Evolutionary conservation across 371 early-diverging fungal genomes (phyloP).

Genomic region (Mortierella sp.): DNA sequence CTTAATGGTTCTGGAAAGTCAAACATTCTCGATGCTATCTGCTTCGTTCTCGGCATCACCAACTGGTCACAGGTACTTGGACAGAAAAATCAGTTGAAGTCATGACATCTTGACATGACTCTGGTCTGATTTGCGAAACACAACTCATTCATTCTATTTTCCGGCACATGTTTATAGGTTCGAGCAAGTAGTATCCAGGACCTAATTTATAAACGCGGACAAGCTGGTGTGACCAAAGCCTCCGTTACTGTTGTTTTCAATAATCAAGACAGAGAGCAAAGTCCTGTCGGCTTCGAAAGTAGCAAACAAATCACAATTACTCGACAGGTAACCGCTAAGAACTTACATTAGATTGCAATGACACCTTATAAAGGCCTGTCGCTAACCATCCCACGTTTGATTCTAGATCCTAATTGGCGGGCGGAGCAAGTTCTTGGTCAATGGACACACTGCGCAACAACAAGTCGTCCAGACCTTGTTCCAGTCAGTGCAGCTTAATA

Average conservation of each 20-base stretch:
- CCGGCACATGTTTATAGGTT: constrained; percentile 68
- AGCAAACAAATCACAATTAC: constrained; percentile 92
- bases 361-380: neutral
- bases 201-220: constrained; percentile 97
- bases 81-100: too few relatives aligned
- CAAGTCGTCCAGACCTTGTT: constrained; percentile 93
- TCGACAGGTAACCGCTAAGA: constrained; percentile 79
- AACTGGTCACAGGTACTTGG: constrained; percentile 81
- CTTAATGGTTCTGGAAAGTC: constrained; percentile 99
- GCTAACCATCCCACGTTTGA: neutral
- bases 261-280: constrained; percentile 87
- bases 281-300: constrained; percentile 94
- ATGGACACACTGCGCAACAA: constrained; percentile 93
- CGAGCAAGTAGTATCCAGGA: constrained; percentile 96
- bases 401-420: constrained; percentile 89
- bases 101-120: too few relatives aligned
- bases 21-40: constrained; percentile 99
- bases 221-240: constrained; percentile 97
- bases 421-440: constrained; percentile 96
- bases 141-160: neutral
- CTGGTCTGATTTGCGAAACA: neutral
- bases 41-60: constrained; percentile 98
- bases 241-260: constrained; percentile 97
- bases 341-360: neutral
- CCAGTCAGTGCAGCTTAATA: constrained; percentile 97